A percentile compares a stretch with the other conserved stretches of the same genome.
Conservation (phyloP, 2,329 filamentous ascomycete genomes). For the Penicillium sclerotiorum region DNA sequence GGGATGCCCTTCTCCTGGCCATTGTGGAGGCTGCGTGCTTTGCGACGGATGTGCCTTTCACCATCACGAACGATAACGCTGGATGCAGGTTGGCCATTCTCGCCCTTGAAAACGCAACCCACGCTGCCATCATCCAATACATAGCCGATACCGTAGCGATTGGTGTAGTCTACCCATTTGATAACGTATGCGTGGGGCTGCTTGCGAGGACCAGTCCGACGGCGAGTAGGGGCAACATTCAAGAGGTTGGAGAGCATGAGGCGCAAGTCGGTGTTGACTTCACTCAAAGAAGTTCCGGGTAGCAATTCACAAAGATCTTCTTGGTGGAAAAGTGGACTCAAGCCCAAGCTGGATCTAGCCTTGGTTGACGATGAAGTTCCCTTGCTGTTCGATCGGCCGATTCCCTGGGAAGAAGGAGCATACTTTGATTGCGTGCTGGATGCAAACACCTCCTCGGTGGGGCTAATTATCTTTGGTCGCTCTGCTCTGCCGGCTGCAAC, state of each 20-base stretch:
- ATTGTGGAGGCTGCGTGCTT: conserved; percentile 43
- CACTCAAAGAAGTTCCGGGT: conserved; percentile 41
- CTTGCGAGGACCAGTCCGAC: conserved; percentile 31
- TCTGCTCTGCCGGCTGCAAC: conserved; percentile 10
- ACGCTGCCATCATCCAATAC: conserved; percentile 55
- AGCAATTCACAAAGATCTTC: conserved; percentile 42
- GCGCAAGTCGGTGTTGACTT: conserved; percentile 43
- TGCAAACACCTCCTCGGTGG: conserved; percentile 12
- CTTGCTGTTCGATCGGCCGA: conserved; percentile 33
- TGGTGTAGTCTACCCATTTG: conserved; percentile 58
- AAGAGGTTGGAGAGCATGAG: conserved; percentile 42
- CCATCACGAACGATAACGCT: conserved; percentile 51
- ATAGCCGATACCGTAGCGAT: conserved; percentile 55
- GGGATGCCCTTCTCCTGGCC: conserved; percentile 26
- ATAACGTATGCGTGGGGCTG: conserved; percentile 50
- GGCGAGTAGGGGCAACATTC: conserved; percentile 34
- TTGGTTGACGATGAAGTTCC: conserved; percentile 24
- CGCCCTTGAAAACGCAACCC: conserved; percentile 53
- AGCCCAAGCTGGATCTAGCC: conserved; percentile 39
- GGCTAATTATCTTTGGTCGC: conserved; percentile 14
- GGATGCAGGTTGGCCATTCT: conserved; percentile 46
- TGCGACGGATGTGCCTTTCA: conserved; percentile 49
- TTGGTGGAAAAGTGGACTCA: conserved; percentile 41
- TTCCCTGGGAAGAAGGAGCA: conserved; percentile 18
- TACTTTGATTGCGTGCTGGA: conserved; percentile 14